A percentile compares a stretch with the other conserved stretches of the same genome.
These are phyloP conservation scores for Kockovaella imperatae DNA, from an alignment of 768 basidiomycete genomes.

Conservation along the genomic window DNA sequence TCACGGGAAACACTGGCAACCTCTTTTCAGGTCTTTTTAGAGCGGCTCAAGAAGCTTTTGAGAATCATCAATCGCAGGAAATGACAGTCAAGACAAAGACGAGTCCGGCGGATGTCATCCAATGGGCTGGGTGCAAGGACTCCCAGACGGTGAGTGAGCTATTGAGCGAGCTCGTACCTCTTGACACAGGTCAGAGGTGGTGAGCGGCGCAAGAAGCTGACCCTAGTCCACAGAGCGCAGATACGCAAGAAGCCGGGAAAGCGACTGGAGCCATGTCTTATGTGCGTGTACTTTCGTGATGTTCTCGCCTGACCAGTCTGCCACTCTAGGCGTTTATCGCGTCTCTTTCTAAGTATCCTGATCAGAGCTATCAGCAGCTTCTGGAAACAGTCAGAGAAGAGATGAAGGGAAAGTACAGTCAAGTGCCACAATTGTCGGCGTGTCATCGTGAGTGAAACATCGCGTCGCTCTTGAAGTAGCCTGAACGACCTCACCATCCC, in stretches of 20 bases:
- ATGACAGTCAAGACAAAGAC: constrained; percentile 56
- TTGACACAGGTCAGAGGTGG: too few species aligned
- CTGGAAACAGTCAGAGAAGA: constrained; percentile 45
- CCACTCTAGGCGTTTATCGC: constrained; percentile 41
- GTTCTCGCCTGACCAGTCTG: neutral
- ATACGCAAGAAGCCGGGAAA: constrained; percentile 47
- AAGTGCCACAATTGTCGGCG: constrained; percentile 44
- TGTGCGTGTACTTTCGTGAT: constrained; percentile 8
- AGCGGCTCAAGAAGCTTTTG: constrained; percentile 66
- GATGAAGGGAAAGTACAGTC: constrained; percentile 44
- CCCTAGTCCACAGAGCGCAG: constrained; percentile 38
- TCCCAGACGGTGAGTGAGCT: constrained; percentile 34
- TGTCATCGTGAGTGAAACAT: constrained; percentile 28
- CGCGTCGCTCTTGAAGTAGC: neutral
- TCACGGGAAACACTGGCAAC: constrained; percentile 44
- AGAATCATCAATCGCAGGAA: constrained; percentile 53
- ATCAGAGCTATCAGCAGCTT: constrained; percentile 43
- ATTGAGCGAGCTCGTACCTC: too few species aligned
- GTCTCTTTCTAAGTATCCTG: constrained; percentile 44
- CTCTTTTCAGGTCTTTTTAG: constrained; percentile 49
- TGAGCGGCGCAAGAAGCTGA: too few species aligned
- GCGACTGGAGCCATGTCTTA: constrained; percentile 51
- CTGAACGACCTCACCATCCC: neutral
- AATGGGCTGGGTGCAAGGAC: constrained; percentile 49
- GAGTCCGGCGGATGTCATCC: constrained; percentile 68